Evolutionary conservation across 495 filamentous ascomycete species (phyloP).

Genomic region (Penicillium paxilli): DNA sequence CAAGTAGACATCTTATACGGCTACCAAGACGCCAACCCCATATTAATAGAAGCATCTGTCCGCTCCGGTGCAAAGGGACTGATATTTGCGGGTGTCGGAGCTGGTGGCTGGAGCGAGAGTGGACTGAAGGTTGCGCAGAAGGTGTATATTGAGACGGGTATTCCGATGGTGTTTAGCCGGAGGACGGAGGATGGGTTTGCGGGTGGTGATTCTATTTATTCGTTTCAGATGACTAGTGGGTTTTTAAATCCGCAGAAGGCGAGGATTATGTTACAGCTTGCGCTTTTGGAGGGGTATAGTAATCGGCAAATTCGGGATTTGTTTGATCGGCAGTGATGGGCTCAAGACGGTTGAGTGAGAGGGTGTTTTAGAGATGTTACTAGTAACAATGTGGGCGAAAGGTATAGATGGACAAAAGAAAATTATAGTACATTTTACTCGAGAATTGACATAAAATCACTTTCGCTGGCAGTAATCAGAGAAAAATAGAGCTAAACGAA

Average conservation of each 20-base stretch:
- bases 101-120: background rate
- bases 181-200: background rate
- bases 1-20: slow-evolving; percentile 1
- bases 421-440: too few relatives aligned
- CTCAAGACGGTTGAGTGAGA: background rate
- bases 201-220: background rate
- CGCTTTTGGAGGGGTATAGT: background rate
- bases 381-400: too few relatives aligned
- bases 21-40: background rate
- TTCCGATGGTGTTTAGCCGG: slow-evolving; percentile 1
- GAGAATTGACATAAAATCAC: too few relatives aligned
- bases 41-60: background rate
- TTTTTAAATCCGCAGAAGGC: slow-evolving; percentile 3
- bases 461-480: too few relatives aligned
- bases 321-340: background rate
- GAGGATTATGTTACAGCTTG: background rate
- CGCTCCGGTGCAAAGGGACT: background rate
- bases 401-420: too few relatives aligned
- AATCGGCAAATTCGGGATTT: background rate
- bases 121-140: background rate
- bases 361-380: background rate
- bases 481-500: too few relatives aligned
- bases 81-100: slow-evolving; percentile 1
- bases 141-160: background rate
- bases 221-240: slow-evolving; percentile 2